phyloP scores from a whole-genome alignment of 2,329 filamentous ascomycete genomes.

The Helicocarpus griseus region DNA sequence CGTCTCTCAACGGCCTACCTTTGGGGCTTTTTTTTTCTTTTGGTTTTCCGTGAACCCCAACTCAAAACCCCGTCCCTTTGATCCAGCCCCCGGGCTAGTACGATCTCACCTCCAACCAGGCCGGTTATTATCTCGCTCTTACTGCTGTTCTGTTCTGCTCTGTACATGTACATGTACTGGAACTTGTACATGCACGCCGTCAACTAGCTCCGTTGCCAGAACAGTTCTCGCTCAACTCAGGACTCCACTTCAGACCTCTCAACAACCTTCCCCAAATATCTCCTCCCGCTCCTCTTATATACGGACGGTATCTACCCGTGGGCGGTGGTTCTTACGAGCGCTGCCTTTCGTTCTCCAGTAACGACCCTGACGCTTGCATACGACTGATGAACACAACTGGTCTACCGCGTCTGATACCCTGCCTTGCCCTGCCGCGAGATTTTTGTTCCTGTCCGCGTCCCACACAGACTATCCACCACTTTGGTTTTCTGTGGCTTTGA shows the following conservation, averaged over 20 bases:
- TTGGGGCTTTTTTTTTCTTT: no score
- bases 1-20: no score
- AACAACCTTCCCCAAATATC: no score
- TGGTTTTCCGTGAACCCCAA: no score
- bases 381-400: conserved; percentile 1
- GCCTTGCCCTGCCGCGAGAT: not conserved
- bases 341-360: not conserved
- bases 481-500: not conserved
- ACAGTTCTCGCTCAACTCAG: no score
- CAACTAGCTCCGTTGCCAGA: not conserved
- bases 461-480: not conserved
- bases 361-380: conserved; percentile 1
- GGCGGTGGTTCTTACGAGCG: no score
- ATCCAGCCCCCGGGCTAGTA: not conserved
- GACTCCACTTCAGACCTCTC: no score
- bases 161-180: not conserved
- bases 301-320: no score
- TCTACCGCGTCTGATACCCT: not conserved
- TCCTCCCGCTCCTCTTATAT: no score
- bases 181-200: not conserved
- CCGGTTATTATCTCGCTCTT: no score
- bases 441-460: not conserved
- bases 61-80: not conserved
- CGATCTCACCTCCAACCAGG: not conserved
- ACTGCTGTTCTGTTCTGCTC: conserved; percentile 5